Evolutionary conservation across 495 filamentous ascomycete genomes (phyloP), one percentile per base, ranked within the genome.

Genomic region (Wilcoxina mikolae): DNA sequence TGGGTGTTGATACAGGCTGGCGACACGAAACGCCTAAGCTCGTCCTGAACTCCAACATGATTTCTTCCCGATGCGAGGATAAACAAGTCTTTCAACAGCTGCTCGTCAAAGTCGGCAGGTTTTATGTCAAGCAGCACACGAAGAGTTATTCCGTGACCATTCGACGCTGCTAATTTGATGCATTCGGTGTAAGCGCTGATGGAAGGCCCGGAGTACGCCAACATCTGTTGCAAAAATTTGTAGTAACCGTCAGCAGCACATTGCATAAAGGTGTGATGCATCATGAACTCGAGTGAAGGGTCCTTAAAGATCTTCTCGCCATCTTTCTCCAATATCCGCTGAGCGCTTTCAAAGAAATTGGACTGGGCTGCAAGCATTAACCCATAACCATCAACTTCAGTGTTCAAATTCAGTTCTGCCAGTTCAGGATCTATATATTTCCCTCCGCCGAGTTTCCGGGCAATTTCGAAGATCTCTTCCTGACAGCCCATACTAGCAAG

Each of bases 291-390:
- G 7, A 35, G 15, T 35, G 31, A 15, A 7, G 31, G 31, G 39
- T 49, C 45, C 9, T 49, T 49, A 18, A 26, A 49, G 15, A 49
- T 4, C 23, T 49, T 49, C 9, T 49, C 45, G n/a, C 31, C 31
- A 35, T 35, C 31, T 35, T 35, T 35, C 31, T 35, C 7, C 15
- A 35, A 15, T 7, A 15, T 35, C 7, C 15, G 7, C 31, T 35
- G 7, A 15, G 31, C 31, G 31, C 31, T 35, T 35, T 35, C 31
- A 35, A 7, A 15, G 15, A 35, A 35, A 35, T 35, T 35, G 15
- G 31, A 35, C 7, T 7, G 7, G 7, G 15, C 31, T 7, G 31
- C 31, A 35, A 7, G 15, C 7, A 35, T 7, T 7, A 35, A 15
- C 31, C 15, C 31, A 35, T 35, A 35, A 10, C 17, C 39, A 9